A percentile compares a stretch with the other conserved stretches of the same genome.
Evolutionary conservation across 352 stramenopile species (phyloP).

Genomic region (Phytophthora boehmeriae): DNA sequence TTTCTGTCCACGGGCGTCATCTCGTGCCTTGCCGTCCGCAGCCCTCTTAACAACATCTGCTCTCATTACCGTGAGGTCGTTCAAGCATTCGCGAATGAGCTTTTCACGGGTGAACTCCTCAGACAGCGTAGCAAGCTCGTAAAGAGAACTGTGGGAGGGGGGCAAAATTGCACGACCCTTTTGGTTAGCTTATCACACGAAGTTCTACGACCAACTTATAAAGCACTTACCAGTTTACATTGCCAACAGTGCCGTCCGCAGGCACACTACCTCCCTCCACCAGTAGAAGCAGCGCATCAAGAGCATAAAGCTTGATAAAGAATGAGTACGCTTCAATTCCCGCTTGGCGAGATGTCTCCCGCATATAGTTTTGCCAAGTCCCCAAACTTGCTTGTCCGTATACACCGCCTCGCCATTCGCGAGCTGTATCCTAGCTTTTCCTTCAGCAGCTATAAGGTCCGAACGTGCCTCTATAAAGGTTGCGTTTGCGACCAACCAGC

Average conservation of each 20-base stretch:
- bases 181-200: background rate
- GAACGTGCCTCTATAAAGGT: conserved; percentile 42
- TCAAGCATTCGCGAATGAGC: conserved; percentile 53
- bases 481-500: background rate
- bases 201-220: background rate
- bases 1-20: conserved; percentile 71
- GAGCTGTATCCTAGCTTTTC: conserved; percentile 46
- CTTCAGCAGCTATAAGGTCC: conserved; percentile 39
- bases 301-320: conserved; percentile 82
- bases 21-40: conserved; percentile 65
- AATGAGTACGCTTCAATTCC: conserved; percentile 81
- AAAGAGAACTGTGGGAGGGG: conserved; percentile 34
- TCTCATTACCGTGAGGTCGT: conserved; percentile 65
- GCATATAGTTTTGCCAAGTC: conserved; percentile 90
- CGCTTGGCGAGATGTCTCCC: conserved; percentile 55
- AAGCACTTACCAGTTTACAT: conserved; percentile 37
- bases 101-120: conserved; percentile 52
- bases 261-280: conserved; percentile 38
- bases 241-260: conserved; percentile 36
- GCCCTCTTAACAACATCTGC: conserved; percentile 59
- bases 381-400: conserved; percentile 71
- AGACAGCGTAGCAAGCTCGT: conserved; percentile 44
- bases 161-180: conserved; percentile 2
- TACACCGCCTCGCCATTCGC: conserved; percentile 63
- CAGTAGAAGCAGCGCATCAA: conserved; percentile 56